Conservation (phyloP, 768 basidiomycete genomes). For the Psilocybe cyanescens region DNA sequence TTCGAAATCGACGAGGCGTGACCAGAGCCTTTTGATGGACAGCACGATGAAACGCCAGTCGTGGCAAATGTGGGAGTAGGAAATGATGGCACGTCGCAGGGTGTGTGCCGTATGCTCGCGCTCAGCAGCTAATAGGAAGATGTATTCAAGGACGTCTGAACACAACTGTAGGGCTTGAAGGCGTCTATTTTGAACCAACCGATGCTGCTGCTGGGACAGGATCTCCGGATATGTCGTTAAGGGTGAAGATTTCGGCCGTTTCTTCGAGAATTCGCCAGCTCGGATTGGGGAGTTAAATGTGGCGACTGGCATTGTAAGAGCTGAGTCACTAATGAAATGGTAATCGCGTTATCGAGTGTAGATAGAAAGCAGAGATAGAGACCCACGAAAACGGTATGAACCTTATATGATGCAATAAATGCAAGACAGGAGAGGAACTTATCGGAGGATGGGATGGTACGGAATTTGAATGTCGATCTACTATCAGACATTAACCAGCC, state of each 20-base stretch:
- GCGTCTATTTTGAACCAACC: constrained; percentile 9
- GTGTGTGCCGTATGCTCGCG: constrained; percentile 6
- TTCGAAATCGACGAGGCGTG: constrained; percentile 22
- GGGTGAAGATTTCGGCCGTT: not conserved
- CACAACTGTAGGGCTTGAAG: constrained; percentile 19
- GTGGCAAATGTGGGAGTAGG: constrained; percentile 23
- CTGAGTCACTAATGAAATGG: too few species aligned
- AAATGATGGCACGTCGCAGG: constrained; percentile 13
- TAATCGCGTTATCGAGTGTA: not conserved
- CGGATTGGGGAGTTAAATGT: not conserved
- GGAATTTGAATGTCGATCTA: not conserved
- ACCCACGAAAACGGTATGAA: not conserved
- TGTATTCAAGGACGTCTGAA: constrained; percentile 25
- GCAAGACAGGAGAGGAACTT: not conserved
- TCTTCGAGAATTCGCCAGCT: not conserved
- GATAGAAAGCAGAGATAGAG: not conserved
- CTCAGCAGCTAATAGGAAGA: constrained; percentile 20
- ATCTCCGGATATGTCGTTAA: not conserved
- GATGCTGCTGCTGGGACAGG: not conserved
- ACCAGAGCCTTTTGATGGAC: constrained; percentile 21
- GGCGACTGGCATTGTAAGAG: not conserved
- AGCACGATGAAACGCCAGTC: constrained; percentile 20
- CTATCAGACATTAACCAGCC: constrained; percentile 1
- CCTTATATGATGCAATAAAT: not conserved
- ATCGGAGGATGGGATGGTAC: not conserved